These are phyloP conservation scores for Orbilia brochopaga DNA, from an alignment of 2,329 filamentous ascomycete species.

Conservation along the genomic window DNA sequence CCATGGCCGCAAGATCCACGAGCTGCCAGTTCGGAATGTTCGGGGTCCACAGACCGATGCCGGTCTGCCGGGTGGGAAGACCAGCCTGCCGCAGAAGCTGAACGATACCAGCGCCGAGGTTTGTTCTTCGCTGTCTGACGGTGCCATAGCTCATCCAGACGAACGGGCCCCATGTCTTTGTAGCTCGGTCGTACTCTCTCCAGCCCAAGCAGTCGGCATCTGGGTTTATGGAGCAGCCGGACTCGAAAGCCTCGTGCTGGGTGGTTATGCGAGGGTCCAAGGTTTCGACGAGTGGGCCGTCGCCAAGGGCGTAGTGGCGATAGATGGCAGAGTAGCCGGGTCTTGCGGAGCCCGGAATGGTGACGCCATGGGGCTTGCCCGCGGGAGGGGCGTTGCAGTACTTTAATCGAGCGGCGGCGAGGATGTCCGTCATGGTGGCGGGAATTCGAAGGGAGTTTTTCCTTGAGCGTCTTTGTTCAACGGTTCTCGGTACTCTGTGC, in stretches of 20 bases:
- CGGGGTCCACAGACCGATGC: constrained; percentile 82
- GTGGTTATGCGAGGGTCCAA: constrained; percentile 73
- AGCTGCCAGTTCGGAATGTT: constrained; percentile 91
- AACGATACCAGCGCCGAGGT: constrained; percentile 83
- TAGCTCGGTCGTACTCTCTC: constrained; percentile 76
- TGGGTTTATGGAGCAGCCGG: constrained; percentile 62
- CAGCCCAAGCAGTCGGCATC: constrained; percentile 77
- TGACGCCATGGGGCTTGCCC: constrained; percentile 77
- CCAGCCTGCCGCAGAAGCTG: constrained; percentile 78
- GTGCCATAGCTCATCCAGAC: constrained; percentile 83
- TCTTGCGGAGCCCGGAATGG: constrained; percentile 75
- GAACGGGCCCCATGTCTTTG: constrained; percentile 76
- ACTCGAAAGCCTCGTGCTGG: constrained; percentile 80
- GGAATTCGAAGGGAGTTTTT: not conserved
- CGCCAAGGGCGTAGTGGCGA: constrained; percentile 77
- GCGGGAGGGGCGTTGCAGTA: constrained; percentile 66
- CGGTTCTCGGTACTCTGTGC: not conserved
- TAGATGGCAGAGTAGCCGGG: constrained; percentile 78
- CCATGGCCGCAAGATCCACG: constrained; percentile 81
- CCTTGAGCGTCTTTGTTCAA: not conserved
- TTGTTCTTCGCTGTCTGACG: constrained; percentile 77
- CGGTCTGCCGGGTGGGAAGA: constrained; percentile 70
- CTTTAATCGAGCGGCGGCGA: constrained; percentile 28
- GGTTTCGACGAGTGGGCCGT: constrained; percentile 73
- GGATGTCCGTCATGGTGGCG: constrained; percentile 29